These are phyloP conservation scores for Hygrophoropsis aurantiaca DNA, from an alignment of 768 basidiomycete genomes.

Conservation along the genomic window DNA sequence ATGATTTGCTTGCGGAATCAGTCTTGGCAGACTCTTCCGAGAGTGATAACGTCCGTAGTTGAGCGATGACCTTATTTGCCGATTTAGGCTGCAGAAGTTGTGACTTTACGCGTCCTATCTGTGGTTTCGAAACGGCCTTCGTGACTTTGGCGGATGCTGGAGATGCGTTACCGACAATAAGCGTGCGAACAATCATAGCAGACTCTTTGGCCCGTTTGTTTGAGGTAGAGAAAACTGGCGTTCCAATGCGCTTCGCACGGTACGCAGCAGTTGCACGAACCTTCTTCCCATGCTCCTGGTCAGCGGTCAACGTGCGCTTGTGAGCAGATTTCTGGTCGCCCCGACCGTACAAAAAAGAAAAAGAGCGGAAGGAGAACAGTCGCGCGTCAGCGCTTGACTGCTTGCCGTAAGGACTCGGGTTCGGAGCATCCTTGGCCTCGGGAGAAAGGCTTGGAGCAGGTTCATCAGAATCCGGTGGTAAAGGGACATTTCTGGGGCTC, in stretches of 20 bases:
- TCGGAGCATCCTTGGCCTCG: background rate
- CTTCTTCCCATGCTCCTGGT: slow-evolving; percentile 42
- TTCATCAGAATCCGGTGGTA: slow-evolving; percentile 25
- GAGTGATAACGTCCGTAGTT: slow-evolving; percentile 62
- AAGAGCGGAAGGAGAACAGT: slow-evolving; percentile 51
- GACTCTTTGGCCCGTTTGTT: slow-evolving; percentile 64
- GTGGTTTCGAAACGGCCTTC: slow-evolving; percentile 44
- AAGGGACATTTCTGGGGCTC: slow-evolving; percentile 12
- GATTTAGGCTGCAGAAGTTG: slow-evolving; percentile 65
- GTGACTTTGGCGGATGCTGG: slow-evolving; percentile 36
- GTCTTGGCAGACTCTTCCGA: slow-evolving; percentile 30
- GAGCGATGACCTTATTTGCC: slow-evolving; percentile 71
- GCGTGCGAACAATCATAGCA: slow-evolving; percentile 60
- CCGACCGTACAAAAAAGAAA: slow-evolving; percentile 40
- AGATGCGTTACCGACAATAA: slow-evolving; percentile 61
- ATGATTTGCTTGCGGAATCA: slow-evolving; percentile 14
- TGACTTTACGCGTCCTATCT: slow-evolving; percentile 64
- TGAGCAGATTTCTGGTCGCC: slow-evolving; percentile 30
- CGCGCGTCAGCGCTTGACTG: slow-evolving; percentile 26
- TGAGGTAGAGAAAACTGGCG: slow-evolving; percentile 36
- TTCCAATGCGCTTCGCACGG: slow-evolving; percentile 27
- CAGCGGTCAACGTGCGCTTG: slow-evolving; percentile 34
- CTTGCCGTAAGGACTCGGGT: background rate
- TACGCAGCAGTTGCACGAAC: slow-evolving; percentile 31
- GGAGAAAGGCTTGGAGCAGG: slow-evolving; percentile 1